These are phyloP conservation scores for Magnolia changhungtana DNA, from an alignment of 164 flowering plant genomes.

Conservation along the genomic window DNA sequence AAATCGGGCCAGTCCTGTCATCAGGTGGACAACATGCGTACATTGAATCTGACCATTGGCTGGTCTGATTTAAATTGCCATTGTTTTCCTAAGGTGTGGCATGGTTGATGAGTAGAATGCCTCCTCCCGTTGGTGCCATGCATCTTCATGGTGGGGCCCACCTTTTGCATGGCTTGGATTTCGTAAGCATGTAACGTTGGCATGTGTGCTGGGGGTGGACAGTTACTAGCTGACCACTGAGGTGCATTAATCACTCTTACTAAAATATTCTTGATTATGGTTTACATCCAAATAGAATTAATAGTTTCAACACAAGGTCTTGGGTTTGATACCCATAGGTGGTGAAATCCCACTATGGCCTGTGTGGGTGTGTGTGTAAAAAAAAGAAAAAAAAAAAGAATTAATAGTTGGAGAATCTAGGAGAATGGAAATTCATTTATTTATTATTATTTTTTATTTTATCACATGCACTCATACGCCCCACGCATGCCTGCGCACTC, in stretches of 20 bases:
- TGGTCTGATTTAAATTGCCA: neutral
- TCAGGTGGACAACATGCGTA: neutral
- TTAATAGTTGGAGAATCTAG: neutral
- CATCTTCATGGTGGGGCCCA: neutral
- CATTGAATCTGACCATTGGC: neutral
- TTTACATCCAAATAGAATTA: neutral
- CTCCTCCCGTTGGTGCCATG: neutral
- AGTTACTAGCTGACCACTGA: neutral
- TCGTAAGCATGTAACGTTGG: neutral
- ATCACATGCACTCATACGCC: no score
- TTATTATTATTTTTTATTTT: no score
- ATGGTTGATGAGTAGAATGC: neutral
- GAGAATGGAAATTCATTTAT: neutral
- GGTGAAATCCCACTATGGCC: no score
- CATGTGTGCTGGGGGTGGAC: neutral
- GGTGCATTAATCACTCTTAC: neutral
- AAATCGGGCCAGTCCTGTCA: neutral
- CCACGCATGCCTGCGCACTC: no score
- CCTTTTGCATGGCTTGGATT: neutral
- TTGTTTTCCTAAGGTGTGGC: neutral
- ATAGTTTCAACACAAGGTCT: neutral
- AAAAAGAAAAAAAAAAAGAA: neutral
- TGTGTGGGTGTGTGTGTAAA: no score
- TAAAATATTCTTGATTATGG: neutral
- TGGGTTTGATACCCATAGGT: no score